Conservation (phyloP, 495 filamentous ascomycete species). For the Aspergillus campestris region DNA sequence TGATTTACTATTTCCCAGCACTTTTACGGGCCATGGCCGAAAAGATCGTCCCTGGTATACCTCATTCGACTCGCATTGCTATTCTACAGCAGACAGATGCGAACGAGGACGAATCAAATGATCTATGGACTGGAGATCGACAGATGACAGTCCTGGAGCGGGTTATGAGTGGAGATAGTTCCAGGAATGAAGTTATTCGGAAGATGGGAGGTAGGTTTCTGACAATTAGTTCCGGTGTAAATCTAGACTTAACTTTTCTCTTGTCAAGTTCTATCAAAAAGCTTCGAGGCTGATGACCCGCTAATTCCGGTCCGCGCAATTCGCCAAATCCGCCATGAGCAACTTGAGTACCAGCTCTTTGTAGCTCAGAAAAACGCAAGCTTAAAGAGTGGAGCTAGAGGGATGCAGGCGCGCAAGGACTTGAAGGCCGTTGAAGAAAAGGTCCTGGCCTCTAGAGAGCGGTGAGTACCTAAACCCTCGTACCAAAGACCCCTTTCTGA, state of each 20-base stretch:
- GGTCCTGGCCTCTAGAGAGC: too few species aligned
- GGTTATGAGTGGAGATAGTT: slow-evolving; percentile 57
- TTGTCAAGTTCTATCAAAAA: slow-evolving; percentile 25
- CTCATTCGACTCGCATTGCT: slow-evolving; percentile 54
- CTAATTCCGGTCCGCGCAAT: slow-evolving; percentile 48
- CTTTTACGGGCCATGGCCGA: slow-evolving; percentile 66
- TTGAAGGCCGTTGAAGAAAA: slow-evolving; percentile 56
- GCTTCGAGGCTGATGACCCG: slow-evolving; percentile 40
- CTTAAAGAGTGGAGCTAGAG: slow-evolving; percentile 59
- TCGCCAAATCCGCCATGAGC: slow-evolving; percentile 49
- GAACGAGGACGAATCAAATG: too few species aligned
- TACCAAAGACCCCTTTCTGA: too few species aligned
- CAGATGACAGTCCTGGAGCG: slow-evolving; percentile 54
- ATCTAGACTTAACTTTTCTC: too few species aligned
- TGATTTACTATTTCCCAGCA: too few species aligned
- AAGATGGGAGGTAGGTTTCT: slow-evolving; percentile 50
- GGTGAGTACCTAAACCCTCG: too few species aligned
- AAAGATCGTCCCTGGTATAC: slow-evolving; percentile 71
- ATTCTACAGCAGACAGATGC: slow-evolving; percentile 66
- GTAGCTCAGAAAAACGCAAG: slow-evolving; percentile 64
- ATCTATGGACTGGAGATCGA: too few species aligned
- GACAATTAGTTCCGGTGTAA: too few species aligned
- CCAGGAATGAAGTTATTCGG: slow-evolving; percentile 46
- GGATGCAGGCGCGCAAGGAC: slow-evolving; percentile 62
- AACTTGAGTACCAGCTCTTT: slow-evolving; percentile 52